Evolutionary conservation across 495 filamentous ascomycete genomes (phyloP).

Genomic region (Lepraria neglecta): DNA sequence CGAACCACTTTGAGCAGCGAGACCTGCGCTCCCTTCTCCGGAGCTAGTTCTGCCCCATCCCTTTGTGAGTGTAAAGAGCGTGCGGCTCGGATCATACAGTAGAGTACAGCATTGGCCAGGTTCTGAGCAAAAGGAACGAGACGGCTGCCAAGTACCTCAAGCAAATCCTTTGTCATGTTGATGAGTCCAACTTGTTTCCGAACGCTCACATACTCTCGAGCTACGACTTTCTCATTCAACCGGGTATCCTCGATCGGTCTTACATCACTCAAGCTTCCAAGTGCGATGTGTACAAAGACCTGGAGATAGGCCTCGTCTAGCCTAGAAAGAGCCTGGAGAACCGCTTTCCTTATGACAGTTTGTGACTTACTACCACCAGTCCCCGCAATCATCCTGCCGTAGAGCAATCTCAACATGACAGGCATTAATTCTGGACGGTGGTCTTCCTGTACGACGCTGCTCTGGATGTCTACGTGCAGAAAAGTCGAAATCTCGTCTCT

Average conservation of each 20-base stretch:
- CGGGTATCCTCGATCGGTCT: constrained; percentile 48
- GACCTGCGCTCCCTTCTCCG: constrained; percentile 11
- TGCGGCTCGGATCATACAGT: constrained; percentile 69
- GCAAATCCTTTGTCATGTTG: constrained; percentile 84
- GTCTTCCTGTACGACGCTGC: constrained; percentile 65
- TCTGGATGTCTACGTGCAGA: constrained; percentile 61
- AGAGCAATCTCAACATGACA: constrained; percentile 78
- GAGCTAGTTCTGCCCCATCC: constrained; percentile 27
- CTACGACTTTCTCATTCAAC: constrained; percentile 45
- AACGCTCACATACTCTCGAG: constrained; percentile 48
- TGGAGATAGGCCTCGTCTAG: constrained; percentile 60
- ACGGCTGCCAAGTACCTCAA: constrained; percentile 68
- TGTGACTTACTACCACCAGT: constrained; percentile 51
- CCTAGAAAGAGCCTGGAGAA: constrained; percentile 54
- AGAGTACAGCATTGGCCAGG: constrained; percentile 68
- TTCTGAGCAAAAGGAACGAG: constrained; percentile 54
- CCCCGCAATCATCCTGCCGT: constrained; percentile 79
- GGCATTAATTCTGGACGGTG: constrained; percentile 71
- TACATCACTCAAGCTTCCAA: constrained; percentile 60
- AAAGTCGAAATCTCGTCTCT: constrained; percentile 85
- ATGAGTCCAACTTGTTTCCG: constrained; percentile 82
- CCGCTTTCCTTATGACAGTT: constrained; percentile 60
- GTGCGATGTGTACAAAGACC: constrained; percentile 73
- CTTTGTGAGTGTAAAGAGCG: constrained; percentile 42
- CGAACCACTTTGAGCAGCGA: constrained; percentile 61